phyloP scores from a whole-genome alignment of 1,284 basidiomycete genomes.

The Ganoderma multipileum region DNA sequence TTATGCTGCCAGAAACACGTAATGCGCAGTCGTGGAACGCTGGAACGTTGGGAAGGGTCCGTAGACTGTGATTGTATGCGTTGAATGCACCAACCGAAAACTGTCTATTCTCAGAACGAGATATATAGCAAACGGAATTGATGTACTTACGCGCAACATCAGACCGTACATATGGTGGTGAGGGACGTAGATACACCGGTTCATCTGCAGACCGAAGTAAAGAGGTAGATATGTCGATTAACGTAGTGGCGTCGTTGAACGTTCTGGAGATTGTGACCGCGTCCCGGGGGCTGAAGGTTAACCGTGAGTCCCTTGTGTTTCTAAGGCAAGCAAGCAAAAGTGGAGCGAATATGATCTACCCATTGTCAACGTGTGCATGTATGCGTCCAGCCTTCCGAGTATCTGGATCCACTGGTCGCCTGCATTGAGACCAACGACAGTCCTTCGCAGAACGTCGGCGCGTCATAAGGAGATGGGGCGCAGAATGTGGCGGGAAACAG shows the following conservation, averaged over 20 bases:
- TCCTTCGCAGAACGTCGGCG: background rate
- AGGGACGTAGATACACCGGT: slow-evolving; percentile 91
- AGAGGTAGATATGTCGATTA: slow-evolving; percentile 96
- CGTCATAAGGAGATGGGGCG: background rate
- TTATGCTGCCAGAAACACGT: slow-evolving; percentile 98
- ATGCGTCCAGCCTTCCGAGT: background rate
- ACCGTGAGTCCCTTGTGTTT: background rate
- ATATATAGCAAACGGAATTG: background rate
- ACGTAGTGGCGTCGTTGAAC: slow-evolving; percentile 80
- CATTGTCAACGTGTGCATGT: background rate
- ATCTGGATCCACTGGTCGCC: background rate
- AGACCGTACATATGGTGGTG: slow-evolving; percentile 94
- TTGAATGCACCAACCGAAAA: slow-evolving; percentile 95
- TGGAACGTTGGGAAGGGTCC: slow-evolving; percentile 42
- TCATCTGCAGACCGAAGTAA: slow-evolving; percentile 92
- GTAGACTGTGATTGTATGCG: slow-evolving; percentile 53
- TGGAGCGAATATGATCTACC: background rate
- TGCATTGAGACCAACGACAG: background rate
- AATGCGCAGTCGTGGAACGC: slow-evolving; percentile 63
- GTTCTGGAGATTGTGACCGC: slow-evolving; percentile 92
- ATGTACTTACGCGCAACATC: slow-evolving; percentile 74
- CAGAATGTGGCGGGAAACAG: background rate
- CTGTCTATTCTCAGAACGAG: slow-evolving; percentile 45
- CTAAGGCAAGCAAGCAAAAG: background rate
- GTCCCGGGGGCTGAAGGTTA: slow-evolving; percentile 76